A percentile compares a stretch with the other conserved stretches of the same genome.
These are phyloP conservation scores for Luzula sylvatica DNA, from an alignment of 176 grass and related monocot genomes.

Conservation along the genomic window DNA sequence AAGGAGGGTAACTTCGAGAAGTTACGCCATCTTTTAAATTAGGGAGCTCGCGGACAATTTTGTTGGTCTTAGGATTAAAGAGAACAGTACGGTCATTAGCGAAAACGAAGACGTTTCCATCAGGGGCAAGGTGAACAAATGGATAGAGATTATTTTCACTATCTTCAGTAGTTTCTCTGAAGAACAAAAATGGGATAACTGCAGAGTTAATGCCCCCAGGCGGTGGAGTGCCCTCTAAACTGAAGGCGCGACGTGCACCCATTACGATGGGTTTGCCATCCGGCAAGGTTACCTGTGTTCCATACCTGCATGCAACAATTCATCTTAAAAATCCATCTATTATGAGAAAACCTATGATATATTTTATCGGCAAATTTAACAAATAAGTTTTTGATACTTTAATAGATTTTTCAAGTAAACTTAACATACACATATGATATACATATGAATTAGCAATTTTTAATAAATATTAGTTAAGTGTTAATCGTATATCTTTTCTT, in stretches of 20 bases:
- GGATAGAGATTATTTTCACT: constrained; percentile 91
- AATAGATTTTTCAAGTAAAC: not conserved
- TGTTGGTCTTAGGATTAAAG: constrained; percentile 26
- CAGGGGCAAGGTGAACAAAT: constrained; percentile 67
- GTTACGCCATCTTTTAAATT: constrained; percentile 36
- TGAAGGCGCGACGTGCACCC: constrained; percentile 62
- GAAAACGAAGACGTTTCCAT: constrained; percentile 73
- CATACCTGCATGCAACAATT: constrained; percentile 40
- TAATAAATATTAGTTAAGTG: too few relatives aligned
- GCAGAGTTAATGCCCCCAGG: constrained; percentile 29
- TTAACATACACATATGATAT: too few relatives aligned
- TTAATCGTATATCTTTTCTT: too few relatives aligned
- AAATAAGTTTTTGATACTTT: too few relatives aligned
- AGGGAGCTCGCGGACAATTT: constrained; percentile 54
- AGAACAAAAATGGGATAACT: constrained; percentile 20
- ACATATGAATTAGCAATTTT: too few relatives aligned
- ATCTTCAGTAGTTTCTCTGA: constrained; percentile 55
- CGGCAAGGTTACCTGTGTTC: constrained; percentile 43
- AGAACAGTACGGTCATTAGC: constrained; percentile 67
- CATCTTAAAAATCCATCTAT: too few relatives aligned
- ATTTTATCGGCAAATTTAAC: too few relatives aligned
- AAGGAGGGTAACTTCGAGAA: constrained; percentile 62
- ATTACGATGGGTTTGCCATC: constrained; percentile 56
- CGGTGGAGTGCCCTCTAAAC: constrained; percentile 51
- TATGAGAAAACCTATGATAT: too few relatives aligned